These are phyloP conservation scores for Cornus florida DNA, from an alignment of 148 eudicot species.

Conservation along the genomic window DNA sequence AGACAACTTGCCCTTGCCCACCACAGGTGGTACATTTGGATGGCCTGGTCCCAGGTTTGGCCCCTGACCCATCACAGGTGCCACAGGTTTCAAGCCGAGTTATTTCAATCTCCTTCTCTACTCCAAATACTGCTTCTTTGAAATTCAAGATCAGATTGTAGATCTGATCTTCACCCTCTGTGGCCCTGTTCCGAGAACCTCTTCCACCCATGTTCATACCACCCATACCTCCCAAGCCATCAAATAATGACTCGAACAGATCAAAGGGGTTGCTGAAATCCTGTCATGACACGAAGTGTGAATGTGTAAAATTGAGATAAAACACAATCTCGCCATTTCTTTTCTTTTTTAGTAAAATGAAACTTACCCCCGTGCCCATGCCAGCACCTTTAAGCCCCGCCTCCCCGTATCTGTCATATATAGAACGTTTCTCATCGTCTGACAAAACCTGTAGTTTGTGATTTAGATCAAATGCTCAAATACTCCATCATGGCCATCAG, in stretches of 20 bases:
- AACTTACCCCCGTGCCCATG: slow-evolving; percentile 85
- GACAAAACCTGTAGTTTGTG: slow-evolving; percentile 66
- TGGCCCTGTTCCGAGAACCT: slow-evolving; percentile 68
- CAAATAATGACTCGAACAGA: slow-evolving; percentile 85
- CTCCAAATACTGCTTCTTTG: slow-evolving; percentile 92
- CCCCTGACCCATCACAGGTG: slow-evolving; percentile 94
- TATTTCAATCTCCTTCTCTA: slow-evolving; percentile 85
- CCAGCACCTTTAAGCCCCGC: slow-evolving; percentile 97
- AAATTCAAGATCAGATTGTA: slow-evolving; percentile 77
- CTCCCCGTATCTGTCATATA: slow-evolving; percentile 94
- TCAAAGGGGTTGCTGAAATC: slow-evolving; percentile 97
- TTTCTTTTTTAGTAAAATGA: neutral
- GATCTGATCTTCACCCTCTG: slow-evolving; percentile 82
- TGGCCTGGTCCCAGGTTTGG: slow-evolving; percentile 79
- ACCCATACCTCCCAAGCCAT: slow-evolving; percentile 75
- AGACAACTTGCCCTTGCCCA: slow-evolving; percentile 95
- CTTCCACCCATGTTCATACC: slow-evolving; percentile 80
- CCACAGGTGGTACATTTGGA: slow-evolving; percentile 71
- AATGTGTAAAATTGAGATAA: neutral
- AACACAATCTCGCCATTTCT: neutral
- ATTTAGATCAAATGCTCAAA: slow-evolving; percentile 2
- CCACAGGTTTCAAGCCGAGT: slow-evolving; percentile 72
- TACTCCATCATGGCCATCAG: neutral
- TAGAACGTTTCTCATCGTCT: slow-evolving; percentile 97
- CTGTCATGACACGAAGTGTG: slow-evolving; percentile 35